Evolutionary conservation across 1,284 basidiomycete genomes (phyloP).

Genomic region (Coniophora puteana): DNA sequence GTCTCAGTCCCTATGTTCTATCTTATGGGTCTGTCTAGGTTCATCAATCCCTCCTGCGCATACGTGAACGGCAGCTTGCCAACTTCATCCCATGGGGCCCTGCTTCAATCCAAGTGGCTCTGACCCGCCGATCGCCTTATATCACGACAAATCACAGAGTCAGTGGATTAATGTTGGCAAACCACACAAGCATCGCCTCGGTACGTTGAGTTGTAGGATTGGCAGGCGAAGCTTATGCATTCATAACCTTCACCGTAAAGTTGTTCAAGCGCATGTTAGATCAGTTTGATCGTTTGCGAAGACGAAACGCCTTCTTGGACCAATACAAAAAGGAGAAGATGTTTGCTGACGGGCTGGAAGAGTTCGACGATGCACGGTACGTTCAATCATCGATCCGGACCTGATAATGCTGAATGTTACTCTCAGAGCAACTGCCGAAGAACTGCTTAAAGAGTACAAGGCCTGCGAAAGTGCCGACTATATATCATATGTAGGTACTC

Average conservation of each 20-base stretch:
- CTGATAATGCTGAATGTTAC: conserved; percentile 2
- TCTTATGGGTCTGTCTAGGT: conserved; percentile 47
- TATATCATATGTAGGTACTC: conserved; percentile 66
- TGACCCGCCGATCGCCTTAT: conserved; percentile 91
- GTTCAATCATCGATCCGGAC: conserved; percentile 12
- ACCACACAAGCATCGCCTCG: conserved; percentile 96
- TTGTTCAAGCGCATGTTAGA: conserved; percentile 95
- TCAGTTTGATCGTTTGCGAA: conserved; percentile 88
- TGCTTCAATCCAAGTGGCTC: conserved; percentile 95
- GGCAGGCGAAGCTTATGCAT: conserved; percentile 2
- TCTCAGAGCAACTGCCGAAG: conserved; percentile 76
- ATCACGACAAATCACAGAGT: conserved; percentile 87
- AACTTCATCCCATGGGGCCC: conserved; percentile 99
- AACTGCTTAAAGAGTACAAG: conserved; percentile 87
- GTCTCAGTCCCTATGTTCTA: conserved; percentile 2
- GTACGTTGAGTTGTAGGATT: conserved; percentile 42
- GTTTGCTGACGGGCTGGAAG: conserved; percentile 87
- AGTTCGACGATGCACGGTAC: conserved; percentile 92
- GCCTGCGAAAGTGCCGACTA: conserved; percentile 92
- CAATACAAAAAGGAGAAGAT: conserved; percentile 97
- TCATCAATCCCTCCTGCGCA: conserved; percentile 95
- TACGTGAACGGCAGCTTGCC: conserved; percentile 93
- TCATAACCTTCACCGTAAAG: conserved; percentile 35
- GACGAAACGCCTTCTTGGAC: conserved; percentile 93
- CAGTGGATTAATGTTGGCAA: conserved; percentile 97